A percentile compares a stretch with the other conserved stretches of the same genome.
These are phyloP conservation scores for Anisodus acutangulus DNA, from an alignment of 257 asterid genomes.

Conservation along the genomic window DNA sequence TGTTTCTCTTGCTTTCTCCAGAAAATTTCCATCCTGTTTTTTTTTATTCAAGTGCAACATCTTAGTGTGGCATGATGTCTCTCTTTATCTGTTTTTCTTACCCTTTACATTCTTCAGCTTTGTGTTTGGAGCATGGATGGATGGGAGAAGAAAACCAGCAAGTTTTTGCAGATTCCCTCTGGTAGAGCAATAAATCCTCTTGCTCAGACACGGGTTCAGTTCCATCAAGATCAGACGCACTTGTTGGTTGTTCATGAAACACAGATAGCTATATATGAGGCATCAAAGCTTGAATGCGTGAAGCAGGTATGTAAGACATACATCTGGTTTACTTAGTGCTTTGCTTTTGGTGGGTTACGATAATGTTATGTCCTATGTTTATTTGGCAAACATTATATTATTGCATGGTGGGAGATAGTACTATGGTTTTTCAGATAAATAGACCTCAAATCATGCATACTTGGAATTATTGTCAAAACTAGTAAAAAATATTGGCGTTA, in stretches of 20 bases:
- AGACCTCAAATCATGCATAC: background rate
- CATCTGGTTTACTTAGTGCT: background rate
- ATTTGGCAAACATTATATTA: background rate
- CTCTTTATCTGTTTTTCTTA: conserved; percentile 29
- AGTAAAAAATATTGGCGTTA: background rate
- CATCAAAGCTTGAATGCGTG: conserved; percentile 58
- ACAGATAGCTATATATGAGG: conserved; percentile 60
- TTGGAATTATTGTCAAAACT: background rate
- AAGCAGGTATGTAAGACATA: conserved; percentile 50
- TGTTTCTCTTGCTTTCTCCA: background rate
- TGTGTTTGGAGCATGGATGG: conserved; percentile 62
- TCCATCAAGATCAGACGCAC: conserved; percentile 67
- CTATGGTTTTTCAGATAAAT: background rate
- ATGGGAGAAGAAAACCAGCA: conserved; percentile 64
- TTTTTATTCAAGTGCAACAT: background rate
- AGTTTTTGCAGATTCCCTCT: conserved; percentile 49
- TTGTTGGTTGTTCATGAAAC: conserved; percentile 66
- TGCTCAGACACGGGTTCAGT: conserved; percentile 64
- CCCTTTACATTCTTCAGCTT: conserved; percentile 47
- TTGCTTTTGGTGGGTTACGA: background rate
- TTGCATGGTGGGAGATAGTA: background rate
- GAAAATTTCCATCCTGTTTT: conserved; percentile 1
- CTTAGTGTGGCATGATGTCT: background rate
- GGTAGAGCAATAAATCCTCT: conserved; percentile 47
- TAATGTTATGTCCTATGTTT: background rate